Conservation (phyloP, 495 filamentous ascomycete species). For the Penicillium manginii region DNA sequence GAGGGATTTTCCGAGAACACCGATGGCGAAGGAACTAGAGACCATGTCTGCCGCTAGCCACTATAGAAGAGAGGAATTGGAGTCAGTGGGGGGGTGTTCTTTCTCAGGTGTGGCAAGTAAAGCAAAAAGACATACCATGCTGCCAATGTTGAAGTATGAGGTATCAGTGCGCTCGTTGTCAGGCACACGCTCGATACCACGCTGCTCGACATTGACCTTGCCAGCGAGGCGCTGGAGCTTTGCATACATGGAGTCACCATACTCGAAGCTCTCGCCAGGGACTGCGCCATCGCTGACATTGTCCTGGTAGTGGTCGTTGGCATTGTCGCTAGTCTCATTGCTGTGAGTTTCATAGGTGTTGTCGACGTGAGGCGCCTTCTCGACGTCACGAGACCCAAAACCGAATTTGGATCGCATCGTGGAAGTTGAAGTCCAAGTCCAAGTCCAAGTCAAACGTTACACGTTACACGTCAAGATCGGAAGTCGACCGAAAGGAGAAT, state of each 20-base stretch:
- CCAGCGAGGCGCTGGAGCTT: slow-evolving; percentile 71
- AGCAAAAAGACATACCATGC: slow-evolving; percentile 61
- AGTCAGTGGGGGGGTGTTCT: slow-evolving; percentile 22
- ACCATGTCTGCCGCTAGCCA: slow-evolving; percentile 88
- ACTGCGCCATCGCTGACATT: slow-evolving; percentile 59
- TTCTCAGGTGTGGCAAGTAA: slow-evolving; percentile 12
- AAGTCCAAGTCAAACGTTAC: not conserved
- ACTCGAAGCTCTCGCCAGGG: slow-evolving; percentile 61
- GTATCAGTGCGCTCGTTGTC: slow-evolving; percentile 71
- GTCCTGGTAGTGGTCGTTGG: slow-evolving; percentile 23
- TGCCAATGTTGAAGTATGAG: slow-evolving; percentile 69
- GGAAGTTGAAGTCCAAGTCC: slow-evolving; percentile 6
- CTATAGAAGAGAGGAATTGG: slow-evolving; percentile 43
- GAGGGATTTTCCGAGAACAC: slow-evolving; percentile 67
- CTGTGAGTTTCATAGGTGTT: slow-evolving; percentile 35
- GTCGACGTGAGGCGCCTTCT: slow-evolving; percentile 43
- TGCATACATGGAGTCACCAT: slow-evolving; percentile 64
- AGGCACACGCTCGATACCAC: slow-evolving; percentile 82
- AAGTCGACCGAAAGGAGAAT: slow-evolving; percentile 8
- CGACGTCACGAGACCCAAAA: slow-evolving; percentile 38
- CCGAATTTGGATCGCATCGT: slow-evolving; percentile 23
- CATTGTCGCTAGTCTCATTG: slow-evolving; percentile 15
- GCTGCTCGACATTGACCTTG: slow-evolving; percentile 71
- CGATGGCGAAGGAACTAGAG: slow-evolving; percentile 80
- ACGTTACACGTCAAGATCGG: no score